These are phyloP conservation scores for Candida yuanshanica DNA, from an alignment of 805 yeast species.

Conservation along the genomic window DNA sequence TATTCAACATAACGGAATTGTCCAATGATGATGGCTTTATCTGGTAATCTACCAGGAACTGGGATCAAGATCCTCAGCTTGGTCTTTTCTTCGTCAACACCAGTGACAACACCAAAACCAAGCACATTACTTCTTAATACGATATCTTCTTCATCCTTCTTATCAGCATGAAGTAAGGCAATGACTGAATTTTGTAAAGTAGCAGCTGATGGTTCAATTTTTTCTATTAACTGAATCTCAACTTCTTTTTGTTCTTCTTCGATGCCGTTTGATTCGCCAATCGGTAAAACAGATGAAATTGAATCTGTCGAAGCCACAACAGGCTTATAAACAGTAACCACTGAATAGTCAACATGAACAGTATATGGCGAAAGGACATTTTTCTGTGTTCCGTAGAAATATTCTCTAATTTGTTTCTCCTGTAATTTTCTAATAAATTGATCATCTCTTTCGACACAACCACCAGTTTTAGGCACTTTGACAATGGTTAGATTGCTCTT, in stretches of 20 bases:
- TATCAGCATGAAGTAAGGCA: constrained; percentile 52
- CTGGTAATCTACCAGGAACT: constrained; percentile 81
- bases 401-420: constrained; percentile 73
- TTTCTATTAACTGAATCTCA: constrained; percentile 20
- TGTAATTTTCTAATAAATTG: constrained; percentile 64
- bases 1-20: constrained; percentile 78
- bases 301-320: constrained; percentile 8
- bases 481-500: constrained; percentile 32
- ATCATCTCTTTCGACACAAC: constrained; percentile 71
- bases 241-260: constrained; percentile 24
- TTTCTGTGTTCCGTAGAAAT: constrained; percentile 75
- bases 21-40: constrained; percentile 68
- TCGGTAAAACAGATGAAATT: constrained; percentile 22
- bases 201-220: constrained; percentile 42
- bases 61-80: constrained; percentile 74
- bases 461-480: constrained; percentile 67
- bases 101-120: constrained; percentile 60
- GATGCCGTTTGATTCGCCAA: constrained; percentile 23
- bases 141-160: constrained; percentile 41
- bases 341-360: constrained; percentile 61
- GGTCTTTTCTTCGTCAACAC: constrained; percentile 67
- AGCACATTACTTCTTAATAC: constrained; percentile 53
- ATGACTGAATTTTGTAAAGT: constrained; percentile 71
- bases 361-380: constrained; percentile 80
- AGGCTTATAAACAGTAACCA: constrained; percentile 60